Evolutionary conservation across 2,329 filamentous ascomycete species (phyloP).

Genomic region (Zalaria sp.): DNA sequence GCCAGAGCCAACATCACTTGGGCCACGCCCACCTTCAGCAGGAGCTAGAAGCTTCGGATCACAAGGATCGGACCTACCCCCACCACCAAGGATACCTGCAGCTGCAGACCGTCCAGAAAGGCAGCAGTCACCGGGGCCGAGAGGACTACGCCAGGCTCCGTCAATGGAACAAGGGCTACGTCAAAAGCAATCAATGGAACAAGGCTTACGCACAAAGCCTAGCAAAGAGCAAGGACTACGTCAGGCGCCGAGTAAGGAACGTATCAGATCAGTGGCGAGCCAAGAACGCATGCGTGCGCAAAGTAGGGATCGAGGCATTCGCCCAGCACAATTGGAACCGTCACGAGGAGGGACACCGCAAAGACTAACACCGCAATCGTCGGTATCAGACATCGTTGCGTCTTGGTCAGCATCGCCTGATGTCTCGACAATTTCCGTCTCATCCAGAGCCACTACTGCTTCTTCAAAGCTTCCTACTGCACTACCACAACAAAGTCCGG

Average conservation of each 20-base stretch:
- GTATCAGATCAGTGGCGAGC: conserved; percentile 6
- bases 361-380: conserved; percentile 25
- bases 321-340: conserved; percentile 1
- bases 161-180: no score
- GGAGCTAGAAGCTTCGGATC: conserved; percentile 1
- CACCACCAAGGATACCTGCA: conserved; percentile 4
- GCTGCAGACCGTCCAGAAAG: conserved; percentile 1
- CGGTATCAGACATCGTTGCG: conserved; percentile 19
- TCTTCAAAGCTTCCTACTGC: conserved; percentile 1
- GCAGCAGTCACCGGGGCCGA: not conserved
- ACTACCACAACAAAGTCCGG: conserved; percentile 22
- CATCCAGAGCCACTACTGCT: conserved; percentile 1
- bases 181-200: no score
- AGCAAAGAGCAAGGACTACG: conserved; percentile 2
- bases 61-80: conserved; percentile 1
- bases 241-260: conserved; percentile 6
- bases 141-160: no score
- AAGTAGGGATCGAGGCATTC: conserved; percentile 8
- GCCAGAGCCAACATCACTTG: conserved; percentile 1
- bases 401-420: conserved; percentile 11
- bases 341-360: conserved; percentile 11
- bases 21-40: conserved; percentile 1
- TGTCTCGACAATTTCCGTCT: conserved; percentile 3
- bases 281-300: conserved; percentile 19
- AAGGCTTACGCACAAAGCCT: no score